phyloP scores from a whole-genome alignment of 73 alveolate species.

The Symbiodinium natans region DNA sequence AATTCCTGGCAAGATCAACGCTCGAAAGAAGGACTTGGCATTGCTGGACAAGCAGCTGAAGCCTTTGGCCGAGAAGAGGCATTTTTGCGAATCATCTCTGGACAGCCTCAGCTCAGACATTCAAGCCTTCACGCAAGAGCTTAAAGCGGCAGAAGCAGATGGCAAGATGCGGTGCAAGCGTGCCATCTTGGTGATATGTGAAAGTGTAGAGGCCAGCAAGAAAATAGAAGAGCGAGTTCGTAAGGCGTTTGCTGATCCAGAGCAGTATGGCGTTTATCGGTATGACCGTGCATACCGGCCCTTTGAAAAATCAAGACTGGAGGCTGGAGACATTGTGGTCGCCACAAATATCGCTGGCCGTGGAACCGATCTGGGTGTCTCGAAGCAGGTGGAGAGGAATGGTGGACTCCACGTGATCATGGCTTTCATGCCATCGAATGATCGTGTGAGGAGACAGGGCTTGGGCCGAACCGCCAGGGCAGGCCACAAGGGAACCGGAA shows the following conservation, averaged over 20 bases:
- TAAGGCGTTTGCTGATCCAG: background rate
- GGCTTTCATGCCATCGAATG: slow-evolving; percentile 29
- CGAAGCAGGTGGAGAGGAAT: background rate
- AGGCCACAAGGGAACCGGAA: slow-evolving; percentile 65
- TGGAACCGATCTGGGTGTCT: slow-evolving; percentile 47
- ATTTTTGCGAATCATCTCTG: background rate
- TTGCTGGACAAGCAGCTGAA: no score
- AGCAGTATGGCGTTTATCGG: background rate
- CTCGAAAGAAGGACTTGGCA: no score
- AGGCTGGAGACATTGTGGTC: slow-evolving; percentile 28
- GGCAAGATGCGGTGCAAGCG: background rate
- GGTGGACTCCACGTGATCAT: slow-evolving; percentile 80
- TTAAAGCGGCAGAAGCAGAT: background rate
- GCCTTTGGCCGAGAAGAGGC: no score
- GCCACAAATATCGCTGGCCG: slow-evolving; percentile 69
- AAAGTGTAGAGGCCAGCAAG: background rate
- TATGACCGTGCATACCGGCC: background rate
- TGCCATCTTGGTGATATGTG: background rate
- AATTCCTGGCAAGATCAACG: no score
- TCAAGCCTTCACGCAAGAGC: background rate
- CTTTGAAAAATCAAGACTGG: background rate
- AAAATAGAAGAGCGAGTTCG: background rate
- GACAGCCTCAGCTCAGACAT: background rate
- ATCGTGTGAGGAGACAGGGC: slow-evolving; percentile 55
- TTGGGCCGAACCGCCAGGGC: slow-evolving; percentile 75